Conservation (phyloP, 805 yeast species). For the Nakazawaea wyomingensis region DNA sequence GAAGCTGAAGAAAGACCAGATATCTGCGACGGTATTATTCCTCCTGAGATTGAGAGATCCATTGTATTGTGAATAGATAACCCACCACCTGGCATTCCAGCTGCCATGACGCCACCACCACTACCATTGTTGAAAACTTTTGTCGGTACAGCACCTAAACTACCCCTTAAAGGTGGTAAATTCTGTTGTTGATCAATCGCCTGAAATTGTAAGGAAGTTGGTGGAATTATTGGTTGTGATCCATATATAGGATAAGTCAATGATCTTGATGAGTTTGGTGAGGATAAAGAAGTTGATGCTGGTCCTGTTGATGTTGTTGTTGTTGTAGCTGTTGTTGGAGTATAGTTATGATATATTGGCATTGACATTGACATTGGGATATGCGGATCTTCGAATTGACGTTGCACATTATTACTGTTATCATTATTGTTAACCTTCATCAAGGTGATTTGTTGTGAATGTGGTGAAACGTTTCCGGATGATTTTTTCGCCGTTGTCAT, state of each 20-base stretch:
- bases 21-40: no score
- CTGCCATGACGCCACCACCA: not conserved
- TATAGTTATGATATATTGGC: slow-evolving; percentile 4
- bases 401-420: not conserved
- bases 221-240: slow-evolving; percentile 2
- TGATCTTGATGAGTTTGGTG: slow-evolving; percentile 11
- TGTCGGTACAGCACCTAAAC: not conserved
- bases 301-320: not conserved
- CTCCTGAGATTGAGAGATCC: no score
- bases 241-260: slow-evolving; percentile 6
- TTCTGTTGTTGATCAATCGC: slow-evolving; percentile 6
- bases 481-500: slow-evolving; percentile 1
- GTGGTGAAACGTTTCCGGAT: slow-evolving; percentile 9
- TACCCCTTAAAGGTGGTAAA: slow-evolving; percentile 8
- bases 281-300: not conserved
- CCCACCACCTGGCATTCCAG: not conserved
- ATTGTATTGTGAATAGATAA: not conserved
- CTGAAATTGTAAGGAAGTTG: slow-evolving; percentile 4
- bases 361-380: slow-evolving; percentile 12
- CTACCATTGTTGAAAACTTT: not conserved
- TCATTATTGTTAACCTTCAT: not conserved
- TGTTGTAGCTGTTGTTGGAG: not conserved
- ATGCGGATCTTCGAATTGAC: not conserved
- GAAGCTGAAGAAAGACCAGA: no score
- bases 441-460: slow-evolving; percentile 5